Evolutionary conservation across 192 early-diverging fungal genomes (phyloP), one percentile per base, ranked within the genome.

Genomic region (Umbelopsis sp.): DNA sequence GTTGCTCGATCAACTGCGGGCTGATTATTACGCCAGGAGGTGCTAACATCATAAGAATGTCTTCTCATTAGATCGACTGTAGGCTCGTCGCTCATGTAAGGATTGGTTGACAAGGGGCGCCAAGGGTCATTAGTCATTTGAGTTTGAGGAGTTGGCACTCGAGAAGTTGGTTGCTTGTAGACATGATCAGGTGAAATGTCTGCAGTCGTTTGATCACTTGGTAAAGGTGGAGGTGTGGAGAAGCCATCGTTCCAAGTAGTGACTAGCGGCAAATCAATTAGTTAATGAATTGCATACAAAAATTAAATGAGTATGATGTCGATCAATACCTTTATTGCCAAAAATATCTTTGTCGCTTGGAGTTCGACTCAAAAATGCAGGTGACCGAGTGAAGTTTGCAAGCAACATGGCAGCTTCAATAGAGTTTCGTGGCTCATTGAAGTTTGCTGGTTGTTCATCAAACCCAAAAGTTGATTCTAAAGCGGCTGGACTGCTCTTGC

Each of bases 351-450:
- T 62, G 56, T 62, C 56, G 31, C 56, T 62, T 17, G 56, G 56
- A 20, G 56, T 62, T 62, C 56, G 26, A 34, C 56, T 62, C 29
- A 62, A 69, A 34, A 68, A 53, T 1, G 77, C 56, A 11, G 68
- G 59, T 10, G 71, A 22, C 7, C 69, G 68, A 43, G 73, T 78
- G 24, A 78, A 78, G 20, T 73, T 78, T 8, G 77, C 77, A 14
- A 78, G 43, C 14, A 78, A 47, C 77, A 78, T 78, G 51, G 77
- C 77, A 24, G 77, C 77, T 74, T 78, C 77, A 71, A 78, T 78
- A 11, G 77, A 78, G 43, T 78, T 78, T 38, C 77, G 65, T 8
- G 73, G 77, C 31, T 78, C 56, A 26, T 9, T 32, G 34, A 62
- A 62, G 26, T 62, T 62, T 20, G 56, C 16, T 4, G 56, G 56